phyloP scores from a whole-genome alignment of 2,329 filamentous ascomycete genomes.

The Parastagonospora avenae region DNA sequence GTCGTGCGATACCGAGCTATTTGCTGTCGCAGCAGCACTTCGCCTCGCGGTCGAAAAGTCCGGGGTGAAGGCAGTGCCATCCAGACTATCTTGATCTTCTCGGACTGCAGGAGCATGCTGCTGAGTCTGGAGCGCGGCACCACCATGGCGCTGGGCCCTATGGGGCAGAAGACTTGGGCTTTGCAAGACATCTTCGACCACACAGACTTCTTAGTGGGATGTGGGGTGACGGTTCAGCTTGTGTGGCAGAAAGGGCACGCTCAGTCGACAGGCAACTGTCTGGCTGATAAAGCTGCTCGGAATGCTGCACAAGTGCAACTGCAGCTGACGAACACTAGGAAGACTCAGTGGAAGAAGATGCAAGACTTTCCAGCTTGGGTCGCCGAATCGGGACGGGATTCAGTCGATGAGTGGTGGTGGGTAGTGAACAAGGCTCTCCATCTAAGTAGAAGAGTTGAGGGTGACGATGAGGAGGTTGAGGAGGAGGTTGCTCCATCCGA shows the following conservation, averaged over 20 bases:
- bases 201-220: neutral
- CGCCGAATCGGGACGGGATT: neutral
- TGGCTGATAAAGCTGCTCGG: neutral
- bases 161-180: neutral
- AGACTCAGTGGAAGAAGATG: neutral
- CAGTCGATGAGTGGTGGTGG: slow-evolving; percentile 3
- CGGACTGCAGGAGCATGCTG: neutral
- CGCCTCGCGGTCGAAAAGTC: neutral
- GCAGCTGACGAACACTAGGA: neutral
- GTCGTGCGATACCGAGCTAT: neutral
- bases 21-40: slow-evolving; percentile 3
- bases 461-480: neutral
- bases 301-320: neutral
- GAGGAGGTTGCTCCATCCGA: neutral
- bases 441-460: neutral
- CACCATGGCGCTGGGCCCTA: neutral
- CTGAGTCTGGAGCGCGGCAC: neutral
- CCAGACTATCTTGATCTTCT: neutral
- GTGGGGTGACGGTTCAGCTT: neutral
- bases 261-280: neutral
- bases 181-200: slow-evolving; percentile 1
- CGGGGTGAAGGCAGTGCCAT: too few species aligned
- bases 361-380: neutral
- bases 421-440: slow-evolving; percentile 2
- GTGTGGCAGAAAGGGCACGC: slow-evolving; percentile 7